These are phyloP conservation scores for Glycyrrhiza uralensis DNA, from an alignment of 306 rosid genomes.

Conservation along the genomic window DNA sequence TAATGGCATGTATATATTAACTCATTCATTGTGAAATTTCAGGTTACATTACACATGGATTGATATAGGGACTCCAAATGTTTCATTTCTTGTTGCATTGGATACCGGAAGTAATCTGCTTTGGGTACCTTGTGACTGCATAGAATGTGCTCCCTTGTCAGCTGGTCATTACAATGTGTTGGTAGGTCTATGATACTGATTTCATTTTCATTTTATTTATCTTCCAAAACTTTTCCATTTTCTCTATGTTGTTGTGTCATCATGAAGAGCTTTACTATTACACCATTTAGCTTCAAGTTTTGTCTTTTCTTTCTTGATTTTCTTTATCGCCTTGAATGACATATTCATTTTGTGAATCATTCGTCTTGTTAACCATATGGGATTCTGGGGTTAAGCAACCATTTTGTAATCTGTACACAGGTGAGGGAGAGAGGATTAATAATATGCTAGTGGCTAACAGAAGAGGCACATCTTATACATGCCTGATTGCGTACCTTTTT, in stretches of 20 bases:
- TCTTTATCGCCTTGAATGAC: background rate
- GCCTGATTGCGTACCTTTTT: background rate
- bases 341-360: background rate
- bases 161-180: conserved; percentile 50
- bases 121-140: conserved; percentile 92
- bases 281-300: background rate
- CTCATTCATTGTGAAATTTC: conserved; percentile 20
- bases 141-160: conserved; percentile 81
- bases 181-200: conserved; percentile 46
- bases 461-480: background rate
- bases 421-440: background rate
- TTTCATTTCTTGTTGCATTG: conserved; percentile 90
- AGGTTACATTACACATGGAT: conserved; percentile 95
- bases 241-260: background rate
- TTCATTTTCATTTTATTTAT: background rate
- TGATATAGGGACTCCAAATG: conserved; percentile 82
- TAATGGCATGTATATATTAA: background rate
- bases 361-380: background rate
- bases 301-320: background rate
- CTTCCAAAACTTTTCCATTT: background rate
- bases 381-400: background rate
- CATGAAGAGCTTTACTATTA: background rate
- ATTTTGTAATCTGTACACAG: background rate
- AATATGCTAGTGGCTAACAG: background rate
- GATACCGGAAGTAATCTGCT: conserved; percentile 84